Evolutionary conservation across 257 asterid genomes (phyloP), one percentile per base, ranked within the genome.

Genomic region (Apocynum venetum): DNA sequence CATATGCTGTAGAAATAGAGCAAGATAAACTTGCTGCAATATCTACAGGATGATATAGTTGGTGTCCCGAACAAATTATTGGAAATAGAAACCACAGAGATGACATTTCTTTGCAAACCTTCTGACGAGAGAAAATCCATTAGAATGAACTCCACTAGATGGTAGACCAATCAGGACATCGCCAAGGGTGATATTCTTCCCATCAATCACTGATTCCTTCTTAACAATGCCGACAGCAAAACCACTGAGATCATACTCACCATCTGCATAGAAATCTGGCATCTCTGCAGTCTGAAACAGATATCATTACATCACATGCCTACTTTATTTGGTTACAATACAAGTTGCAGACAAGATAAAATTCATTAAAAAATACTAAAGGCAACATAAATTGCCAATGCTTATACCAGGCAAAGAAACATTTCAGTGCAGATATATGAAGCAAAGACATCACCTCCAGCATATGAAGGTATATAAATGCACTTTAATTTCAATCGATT

Each of bases 61-160:
- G 31, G 31, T 25, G 31, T 25, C 31, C 31, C 49, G 31, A 25
- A 40, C 43, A 48, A 3, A 20, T 8, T 74, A 68, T 74, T 20
- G 14, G 65, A 20, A 56, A 68, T 46, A 40, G 6, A 74, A 74
- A 25, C 59, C 56, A 25, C 0, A 17, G 61, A 17, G 6, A 0
- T 4, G 19, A 4, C 1, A 25, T 4, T 20, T 20, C 14, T 19
- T 61, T 8, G 17, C 80, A 35, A 79, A 95, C 99, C 98, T 95
- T 86, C 98, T 84, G 72, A 95, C 98, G 15, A 95, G 96, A 73
- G 98, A 93, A 71, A 90, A 95, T 3, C 99, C 99, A 74, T 91
- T 91, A 53, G 98, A 95, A 82, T 95, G 99, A 75, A 95, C 98
- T 64, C 99, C 99, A 79, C 99, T 95, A 74, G 99, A 91, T 53